phyloP scores from a whole-genome alignment of 1,284 basidiomycete species.

The Filobasidium uniguttulatum region DNA sequence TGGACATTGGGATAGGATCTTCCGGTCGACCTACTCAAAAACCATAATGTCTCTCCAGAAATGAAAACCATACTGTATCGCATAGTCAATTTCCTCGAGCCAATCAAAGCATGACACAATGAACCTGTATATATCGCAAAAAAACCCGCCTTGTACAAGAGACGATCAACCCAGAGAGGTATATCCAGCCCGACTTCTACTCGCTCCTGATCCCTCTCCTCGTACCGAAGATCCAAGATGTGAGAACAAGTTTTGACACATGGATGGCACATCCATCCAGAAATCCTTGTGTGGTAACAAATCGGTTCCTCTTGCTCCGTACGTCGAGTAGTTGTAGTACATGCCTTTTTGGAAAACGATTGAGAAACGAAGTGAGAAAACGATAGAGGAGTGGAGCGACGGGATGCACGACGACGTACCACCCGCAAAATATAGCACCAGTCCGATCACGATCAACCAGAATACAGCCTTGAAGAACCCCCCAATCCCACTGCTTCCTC shows the following conservation, averaged over 20 bases:
- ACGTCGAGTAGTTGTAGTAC: constrained; percentile 38
- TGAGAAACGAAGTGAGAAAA: not conserved
- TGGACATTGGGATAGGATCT: constrained; percentile 9
- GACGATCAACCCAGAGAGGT: constrained; percentile 1
- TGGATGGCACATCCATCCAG: constrained; percentile 34
- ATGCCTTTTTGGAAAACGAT: constrained; percentile 27
- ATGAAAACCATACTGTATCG: too few species aligned
- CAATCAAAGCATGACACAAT: too few species aligned
- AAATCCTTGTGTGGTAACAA: constrained; percentile 38
- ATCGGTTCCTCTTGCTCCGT: constrained; percentile 36
- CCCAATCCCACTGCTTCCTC: constrained; percentile 8
- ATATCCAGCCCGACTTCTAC: constrained; percentile 16
- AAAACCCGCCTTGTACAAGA: too few species aligned
- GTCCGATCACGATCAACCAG: constrained; percentile 25
- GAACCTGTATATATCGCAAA: too few species aligned
- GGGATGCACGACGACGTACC: constrained; percentile 18
- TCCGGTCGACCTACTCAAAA: too few species aligned
- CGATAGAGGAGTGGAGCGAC: not conserved
- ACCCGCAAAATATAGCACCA: constrained; percentile 30
- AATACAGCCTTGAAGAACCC: constrained; percentile 30
- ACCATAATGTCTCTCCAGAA: too few species aligned
- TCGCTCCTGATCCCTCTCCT: constrained; percentile 13
- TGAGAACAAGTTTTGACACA: constrained; percentile 27
- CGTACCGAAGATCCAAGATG: constrained; percentile 29
- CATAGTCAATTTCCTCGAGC: too few species aligned